Base-by-base conservation (phyloP, 1,284 basidiomycete genomes). In the Microstroma glucosiphilum region DNA sequence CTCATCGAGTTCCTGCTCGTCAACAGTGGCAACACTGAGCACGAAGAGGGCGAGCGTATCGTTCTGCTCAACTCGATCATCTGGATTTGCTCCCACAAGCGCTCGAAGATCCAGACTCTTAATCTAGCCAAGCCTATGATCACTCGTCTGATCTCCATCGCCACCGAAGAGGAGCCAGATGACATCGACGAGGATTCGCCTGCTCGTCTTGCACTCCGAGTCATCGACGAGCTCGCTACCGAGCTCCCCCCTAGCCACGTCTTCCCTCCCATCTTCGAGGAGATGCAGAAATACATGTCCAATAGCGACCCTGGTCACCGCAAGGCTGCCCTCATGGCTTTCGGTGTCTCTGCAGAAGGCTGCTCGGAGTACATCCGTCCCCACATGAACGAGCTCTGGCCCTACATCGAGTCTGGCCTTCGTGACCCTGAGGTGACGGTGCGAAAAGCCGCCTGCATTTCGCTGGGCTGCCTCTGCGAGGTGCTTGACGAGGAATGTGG, bases 281-380 rank as follows among this genome's bases (percentile, higher is more conserved):
- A 77, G 63, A 80, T 82, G 68, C 81, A 81, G 68, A 86, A 67
- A 43, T 79, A 78, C 63, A 72, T 75, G 61, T 26, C 57, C 58
- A 69, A 72, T 65, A 62, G 69, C 56, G 73, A 77, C 63, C 83
- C 86, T 60, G 81, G 85, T 71, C 82, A 83, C 73, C 89, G 96
- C 66, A 93, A 96, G 69, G 91, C 91, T 57, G 96, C 93, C 7
- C 89, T 98, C 83, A 91, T 96, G 79, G 89, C 94, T 4, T 88
- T 99, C 63, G 96, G 94, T 72, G 91, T 98, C 57, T 87, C 88
- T 56, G 92, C 98, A 63, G 96, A 99, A 80, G 96, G 96, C 25
- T 97, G 94, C 83, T 92, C 90, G 81, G 92, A 98, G 82, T 98
- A 85, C 82, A 97, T 98, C 85, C 91, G 91, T 40, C 92, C 94